Conservation (phyloP, 441 rosid genomes). For the Gossypium trilobum region DNA sequence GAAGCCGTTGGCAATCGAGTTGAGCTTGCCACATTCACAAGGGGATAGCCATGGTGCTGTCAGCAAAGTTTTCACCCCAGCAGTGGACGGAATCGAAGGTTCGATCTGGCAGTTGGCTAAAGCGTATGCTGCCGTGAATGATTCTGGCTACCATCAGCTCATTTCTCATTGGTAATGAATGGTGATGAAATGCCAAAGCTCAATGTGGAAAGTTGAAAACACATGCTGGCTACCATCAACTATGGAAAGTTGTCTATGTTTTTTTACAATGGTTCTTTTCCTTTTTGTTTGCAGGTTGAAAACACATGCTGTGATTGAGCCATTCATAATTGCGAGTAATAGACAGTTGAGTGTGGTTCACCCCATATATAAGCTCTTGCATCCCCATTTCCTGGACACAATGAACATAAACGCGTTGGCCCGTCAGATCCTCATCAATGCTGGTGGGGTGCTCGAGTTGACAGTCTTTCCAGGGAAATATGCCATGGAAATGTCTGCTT, state of each 20-base stretch:
- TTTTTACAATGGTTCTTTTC: background rate
- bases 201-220: background rate
- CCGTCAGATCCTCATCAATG: constrained; percentile 66
- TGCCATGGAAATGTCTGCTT: constrained; percentile 75
- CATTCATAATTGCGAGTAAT: constrained; percentile 66
- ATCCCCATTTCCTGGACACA: constrained; percentile 84
- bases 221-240: no score
- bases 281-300: constrained; percentile 40
- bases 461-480: constrained; percentile 62
- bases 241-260: background rate
- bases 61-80: constrained; percentile 65
- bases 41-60: constrained; percentile 48
- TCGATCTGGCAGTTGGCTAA: constrained; percentile 85
- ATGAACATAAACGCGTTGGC: constrained; percentile 87
- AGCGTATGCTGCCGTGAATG: constrained; percentile 77
- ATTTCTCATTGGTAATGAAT: constrained; percentile 66
- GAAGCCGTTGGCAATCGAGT: constrained; percentile 74
- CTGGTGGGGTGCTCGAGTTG: constrained; percentile 56
- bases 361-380: constrained; percentile 74
- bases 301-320: constrained; percentile 83
- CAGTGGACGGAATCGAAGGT: constrained; percentile 42
- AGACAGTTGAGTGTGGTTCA: constrained; percentile 73
- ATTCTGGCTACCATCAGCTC: constrained; percentile 83
- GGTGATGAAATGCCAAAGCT: constrained; percentile 8
- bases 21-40: constrained; percentile 80